Evolutionary conservation across 176 grass and related monocot genomes (phyloP), one percentile per base, ranked within the genome.

Genomic region (Thinopyrum elongatum): DNA sequence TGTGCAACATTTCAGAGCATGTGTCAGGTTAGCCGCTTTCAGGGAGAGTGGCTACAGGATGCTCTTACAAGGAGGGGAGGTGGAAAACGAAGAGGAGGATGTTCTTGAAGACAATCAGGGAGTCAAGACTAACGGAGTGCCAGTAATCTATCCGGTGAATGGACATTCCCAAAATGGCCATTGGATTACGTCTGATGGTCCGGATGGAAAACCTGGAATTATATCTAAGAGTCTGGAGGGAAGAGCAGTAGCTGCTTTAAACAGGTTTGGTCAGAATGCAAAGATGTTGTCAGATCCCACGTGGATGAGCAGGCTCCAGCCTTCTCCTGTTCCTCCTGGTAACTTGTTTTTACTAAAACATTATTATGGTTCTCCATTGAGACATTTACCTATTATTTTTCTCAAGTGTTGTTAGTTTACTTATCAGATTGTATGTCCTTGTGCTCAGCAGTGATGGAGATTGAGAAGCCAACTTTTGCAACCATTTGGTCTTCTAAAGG

Each of bases 41-140:
- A 80, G 88, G 55, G 94, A 99, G 82, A 88, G 90, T 80, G 97
- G 94, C 81, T 99, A 91, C 87, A 99, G 82, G 80, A 92, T 96
- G 92, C 94, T 99, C 66, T 85, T 99, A 79, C 97, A 99, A 94
- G 97, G 97, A 86, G 97, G 94, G 42, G 94, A 99, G 87, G 70
- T 82, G 17, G 80, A 79, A 82, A 92, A 99, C 58, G 90, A 82
- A 78, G 88, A 89, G 80, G 29, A 79, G 31, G 84, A 81, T 12
- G 13, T 88, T 89, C 74, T 90, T 68, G 88, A 55, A 80, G 74
- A 78, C 39, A 65, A 77, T 85, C 59, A 70, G 84, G 83, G 79
- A 74, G 86, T 63, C 49, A 86, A 86, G 67, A 77, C 68, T 70
- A 81, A 93, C 71, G 47, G 65, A 71, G 76, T 74, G 64, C 78